phyloP scores from a whole-genome alignment of 805 yeast genomes.

The Grigorovia transvaalensis region DNA sequence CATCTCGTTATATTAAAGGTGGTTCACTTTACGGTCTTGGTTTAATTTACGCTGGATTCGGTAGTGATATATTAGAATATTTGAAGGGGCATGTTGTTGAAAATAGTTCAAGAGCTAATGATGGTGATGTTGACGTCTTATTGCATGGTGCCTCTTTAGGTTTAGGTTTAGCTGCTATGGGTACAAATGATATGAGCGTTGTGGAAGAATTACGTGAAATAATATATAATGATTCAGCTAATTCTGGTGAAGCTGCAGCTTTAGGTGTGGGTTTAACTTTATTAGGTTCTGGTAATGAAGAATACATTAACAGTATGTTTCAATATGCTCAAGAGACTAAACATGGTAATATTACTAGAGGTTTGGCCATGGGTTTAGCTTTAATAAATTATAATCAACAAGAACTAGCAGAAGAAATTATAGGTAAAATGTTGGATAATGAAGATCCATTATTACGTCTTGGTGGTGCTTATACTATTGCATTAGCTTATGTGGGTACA shows the following conservation, averaged over 20 bases:
- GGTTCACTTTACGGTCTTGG: conserved; percentile 93
- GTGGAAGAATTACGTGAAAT: conserved; percentile 79
- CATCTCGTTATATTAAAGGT: conserved; percentile 85
- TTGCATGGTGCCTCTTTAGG: conserved; percentile 95
- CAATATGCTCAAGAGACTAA: conserved; percentile 90
- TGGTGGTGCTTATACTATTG: conserved; percentile 92
- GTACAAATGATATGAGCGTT: conserved; percentile 58
- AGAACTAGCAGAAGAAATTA: conserved; percentile 61
- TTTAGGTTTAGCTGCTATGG: conserved; percentile 95
- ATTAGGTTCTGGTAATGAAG: conserved; percentile 78
- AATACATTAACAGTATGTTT: conserved; percentile 67
- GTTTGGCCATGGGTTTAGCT: conserved; percentile 85
- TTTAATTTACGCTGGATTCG: conserved; percentile 91
- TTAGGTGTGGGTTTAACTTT: conserved; percentile 90
- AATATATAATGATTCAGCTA: conserved; percentile 80
- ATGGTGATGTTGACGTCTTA: conserved; percentile 66
- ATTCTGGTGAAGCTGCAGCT: conserved; percentile 95
- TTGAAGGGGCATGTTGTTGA: conserved; percentile 63
- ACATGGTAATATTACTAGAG: conserved; percentile 90
- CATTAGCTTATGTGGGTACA: conserved; percentile 94
- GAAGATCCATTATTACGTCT: conserved; percentile 82
- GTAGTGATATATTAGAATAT: conserved; percentile 73
- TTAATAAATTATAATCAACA: conserved; percentile 79
- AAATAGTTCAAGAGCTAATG: conserved; percentile 47
- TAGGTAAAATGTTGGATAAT: conserved; percentile 55